Evolutionary conservation across 2,329 filamentous ascomycete genomes (phyloP).

Genomic region (Herpotrichia juniperi): DNA sequence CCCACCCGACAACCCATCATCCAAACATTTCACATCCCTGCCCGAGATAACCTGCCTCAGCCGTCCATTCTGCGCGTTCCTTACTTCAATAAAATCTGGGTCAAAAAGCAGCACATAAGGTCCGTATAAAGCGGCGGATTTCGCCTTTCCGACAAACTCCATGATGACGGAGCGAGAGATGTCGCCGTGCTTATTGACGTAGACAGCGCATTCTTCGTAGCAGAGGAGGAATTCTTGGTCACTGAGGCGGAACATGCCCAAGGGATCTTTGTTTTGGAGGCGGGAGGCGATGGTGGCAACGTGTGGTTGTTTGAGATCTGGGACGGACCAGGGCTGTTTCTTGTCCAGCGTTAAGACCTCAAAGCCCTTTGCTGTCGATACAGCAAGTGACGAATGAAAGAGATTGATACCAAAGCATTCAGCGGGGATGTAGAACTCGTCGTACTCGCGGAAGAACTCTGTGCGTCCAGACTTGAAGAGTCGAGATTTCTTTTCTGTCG

Average conservation of each 20-base stretch:
- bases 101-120: conserved; percentile 94
- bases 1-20: conserved; percentile 63
- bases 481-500: conserved; percentile 80
- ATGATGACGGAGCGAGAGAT: conserved; percentile 93
- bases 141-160: conserved; percentile 97
- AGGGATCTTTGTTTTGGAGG: conserved; percentile 79
- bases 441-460: conserved; percentile 96
- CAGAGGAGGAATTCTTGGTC: conserved; percentile 82
- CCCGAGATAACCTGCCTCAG: conserved; percentile 93
- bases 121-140: conserved; percentile 85
- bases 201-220: conserved; percentile 96
- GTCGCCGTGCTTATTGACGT: conserved; percentile 97
- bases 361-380: conserved; percentile 89
- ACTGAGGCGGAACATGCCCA: conserved; percentile 95
- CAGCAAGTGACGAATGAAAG: conserved; percentile 92
- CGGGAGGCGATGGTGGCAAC: conserved; percentile 85
- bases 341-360: conserved; percentile 97
- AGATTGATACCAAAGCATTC: conserved; percentile 96
- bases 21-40: conserved; percentile 85
- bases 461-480: conserved; percentile 75
- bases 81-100: conserved; percentile 93
- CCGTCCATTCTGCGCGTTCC: conserved; percentile 94
- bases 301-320: conserved; percentile 78
- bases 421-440: conserved; percentile 97
- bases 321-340: conserved; percentile 93